A percentile compares a stretch with the other conserved stretches of the same genome.
Conservation (phyloP, 805 yeast genomes). For the Yamadazyma tumulicola region DNA sequence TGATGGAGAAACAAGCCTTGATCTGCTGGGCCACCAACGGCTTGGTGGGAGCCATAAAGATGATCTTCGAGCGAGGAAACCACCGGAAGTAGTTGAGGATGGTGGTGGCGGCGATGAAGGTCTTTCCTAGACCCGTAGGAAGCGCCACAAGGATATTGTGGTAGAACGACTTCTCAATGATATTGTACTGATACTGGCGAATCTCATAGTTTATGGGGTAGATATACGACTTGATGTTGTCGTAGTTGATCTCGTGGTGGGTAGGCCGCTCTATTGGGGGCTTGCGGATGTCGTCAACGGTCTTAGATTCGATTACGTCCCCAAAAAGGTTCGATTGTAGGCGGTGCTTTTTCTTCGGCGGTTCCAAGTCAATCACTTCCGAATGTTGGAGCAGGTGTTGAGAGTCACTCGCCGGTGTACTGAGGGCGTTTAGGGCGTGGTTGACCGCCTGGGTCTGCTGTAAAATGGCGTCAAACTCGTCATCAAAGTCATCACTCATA, state of each 20-base stretch:
- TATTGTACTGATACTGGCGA: conserved; percentile 85
- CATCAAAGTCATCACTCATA: conserved; percentile 13
- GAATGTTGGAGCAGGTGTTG: too few species aligned
- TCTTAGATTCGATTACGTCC: not conserved
- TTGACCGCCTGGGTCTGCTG: not conserved
- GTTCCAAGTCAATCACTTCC: too few species aligned
- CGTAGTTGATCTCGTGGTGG: conserved; percentile 23
- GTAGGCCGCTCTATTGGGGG: conserved; percentile 10
- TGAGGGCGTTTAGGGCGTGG: not conserved
- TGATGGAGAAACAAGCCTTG: conserved; percentile 82
- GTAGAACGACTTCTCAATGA: conserved; percentile 67
- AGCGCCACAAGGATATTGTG: conserved; percentile 81
- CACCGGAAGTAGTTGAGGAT: conserved; percentile 88
- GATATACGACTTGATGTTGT: conserved; percentile 42
- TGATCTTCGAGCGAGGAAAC: conserved; percentile 74
- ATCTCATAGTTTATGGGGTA: conserved; percentile 85
- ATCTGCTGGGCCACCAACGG: conserved; percentile 97
- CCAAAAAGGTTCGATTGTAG: conserved; percentile 4
- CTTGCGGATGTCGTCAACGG: too few species aligned
- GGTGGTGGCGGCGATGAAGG: conserved; percentile 91
- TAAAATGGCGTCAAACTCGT: conserved; percentile 13
- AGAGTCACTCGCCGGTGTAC: not conserved
- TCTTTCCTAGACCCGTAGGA: conserved; percentile 97
- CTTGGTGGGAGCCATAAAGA: conserved; percentile 95
- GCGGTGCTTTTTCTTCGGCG: not conserved